A percentile compares a stretch with the other conserved stretches of the same genome.
These are phyloP conservation scores for Ophiostoma montium DNA, from an alignment of 2,329 filamentous ascomycete genomes.

Conservation along the genomic window DNA sequence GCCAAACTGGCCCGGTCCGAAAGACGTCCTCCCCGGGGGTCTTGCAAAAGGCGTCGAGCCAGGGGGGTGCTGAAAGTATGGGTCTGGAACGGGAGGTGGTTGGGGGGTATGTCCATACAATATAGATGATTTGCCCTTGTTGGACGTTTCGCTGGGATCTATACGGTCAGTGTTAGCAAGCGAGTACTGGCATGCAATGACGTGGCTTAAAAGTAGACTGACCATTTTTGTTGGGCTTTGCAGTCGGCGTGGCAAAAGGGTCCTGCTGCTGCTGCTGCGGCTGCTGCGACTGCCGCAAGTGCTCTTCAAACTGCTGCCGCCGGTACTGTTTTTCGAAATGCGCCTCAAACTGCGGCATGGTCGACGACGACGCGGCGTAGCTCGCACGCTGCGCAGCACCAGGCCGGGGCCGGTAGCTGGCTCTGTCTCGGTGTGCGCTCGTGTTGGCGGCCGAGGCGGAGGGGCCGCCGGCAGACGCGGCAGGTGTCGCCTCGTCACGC, in stretches of 20 bases:
- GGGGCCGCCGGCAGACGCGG: no score
- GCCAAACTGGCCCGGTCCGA: no score
- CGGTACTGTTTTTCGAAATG: conserved; percentile 8
- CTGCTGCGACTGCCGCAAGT: conserved; percentile 9
- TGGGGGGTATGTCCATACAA: conserved; percentile 8
- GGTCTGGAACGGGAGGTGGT: no score
- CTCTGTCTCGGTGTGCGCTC: conserved; percentile 3
- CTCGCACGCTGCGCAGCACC: background rate
- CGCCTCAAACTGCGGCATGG: conserved; percentile 12
- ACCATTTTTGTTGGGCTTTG: background rate
- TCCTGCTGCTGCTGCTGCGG: conserved; percentile 7
- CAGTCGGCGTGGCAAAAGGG: conserved; percentile 1
- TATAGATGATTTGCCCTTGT: conserved; percentile 1
- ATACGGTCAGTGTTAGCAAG: background rate
- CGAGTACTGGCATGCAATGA: no score
- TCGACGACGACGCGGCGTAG: background rate
- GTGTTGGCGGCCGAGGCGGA: conserved; percentile 2
- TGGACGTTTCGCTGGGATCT: background rate
- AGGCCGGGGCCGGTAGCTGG: conserved; percentile 1
- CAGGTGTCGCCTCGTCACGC: background rate
- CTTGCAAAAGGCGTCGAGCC: no score
- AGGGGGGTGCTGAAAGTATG: no score
- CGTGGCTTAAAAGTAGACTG: background rate
- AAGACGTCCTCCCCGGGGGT: no score
- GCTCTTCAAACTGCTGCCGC: conserved; percentile 11